Base-by-base conservation (phyloP, 2,329 filamentous ascomycete species). In the Penicillium rolfsii region DNA sequence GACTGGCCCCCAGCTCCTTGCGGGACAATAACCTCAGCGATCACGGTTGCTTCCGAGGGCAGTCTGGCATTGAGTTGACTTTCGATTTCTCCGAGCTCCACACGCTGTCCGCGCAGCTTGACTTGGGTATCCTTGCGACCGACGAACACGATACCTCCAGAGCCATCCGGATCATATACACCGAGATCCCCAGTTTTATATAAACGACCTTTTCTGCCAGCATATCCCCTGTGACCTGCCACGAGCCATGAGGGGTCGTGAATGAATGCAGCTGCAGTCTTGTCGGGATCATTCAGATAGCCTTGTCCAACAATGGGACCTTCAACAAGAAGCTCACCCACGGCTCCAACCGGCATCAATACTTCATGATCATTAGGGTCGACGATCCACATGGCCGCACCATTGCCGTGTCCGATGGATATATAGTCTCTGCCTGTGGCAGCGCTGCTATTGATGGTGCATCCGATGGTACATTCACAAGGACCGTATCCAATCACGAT, bases 301-400 rank as follows among this genome's bases (percentile, higher is more conserved):
- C 81, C 82, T 40, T 75, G 73, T 3, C 76, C 80, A 2, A 84
- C 75, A 41, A 80, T 78, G 0, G 81, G 80, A 0, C 81, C 81
- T 64, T 81, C 80, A 12, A 82, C 71, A 7, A 81, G 70, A 48
- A 83, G 58, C 67, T 83, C 82, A 2, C 82, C 82, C 0, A 80
- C 74, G 6, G 74, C 75, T 9, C 82, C 81, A 4, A 83, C 71
- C 0, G 81, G 76, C 36, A 76, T 68, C 9, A 79, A 69, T 3
- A 58, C 50, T 9, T 77, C 68, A 57, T 77, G 74, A 53, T 79
- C 73, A 30, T 73, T 70, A 0, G 76, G 74, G 55, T 80, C 71
- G 1, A 77, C 75, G 55, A 81, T 73, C 78, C 78, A 80, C 40
- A 74, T 74, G 0, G 64, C 67, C 1, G 72, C 73, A 16, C 75